Conservation (phyloP, 2,329 filamentous ascomycete species). For the Botrytis elliptica region DNA sequence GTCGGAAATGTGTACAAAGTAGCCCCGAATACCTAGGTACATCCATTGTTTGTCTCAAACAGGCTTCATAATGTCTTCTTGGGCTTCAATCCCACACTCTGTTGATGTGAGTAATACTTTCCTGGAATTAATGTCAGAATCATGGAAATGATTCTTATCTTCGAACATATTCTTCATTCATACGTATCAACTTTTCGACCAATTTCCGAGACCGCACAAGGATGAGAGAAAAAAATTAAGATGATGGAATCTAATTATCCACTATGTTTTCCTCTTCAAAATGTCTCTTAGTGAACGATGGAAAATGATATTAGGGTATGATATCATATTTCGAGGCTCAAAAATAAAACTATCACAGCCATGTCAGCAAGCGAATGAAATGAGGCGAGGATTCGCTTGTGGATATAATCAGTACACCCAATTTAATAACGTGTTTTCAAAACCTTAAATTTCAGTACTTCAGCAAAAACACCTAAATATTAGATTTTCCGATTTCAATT, state of each 20-base stretch:
- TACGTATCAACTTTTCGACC: neutral
- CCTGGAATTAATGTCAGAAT: accelerated
- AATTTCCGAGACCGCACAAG: neutral
- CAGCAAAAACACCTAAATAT: too few relatives aligned
- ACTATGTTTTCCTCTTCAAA: neutral
- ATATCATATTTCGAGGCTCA: neutral
- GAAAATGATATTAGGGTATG: accelerated
- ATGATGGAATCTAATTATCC: neutral
- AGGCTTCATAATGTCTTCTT: neutral
- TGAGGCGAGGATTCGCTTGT: neutral
- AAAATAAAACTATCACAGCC: neutral
- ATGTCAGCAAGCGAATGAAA: neutral
- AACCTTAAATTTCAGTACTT: too few relatives aligned
- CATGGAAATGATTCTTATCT: neutral
- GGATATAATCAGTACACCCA: neutral
- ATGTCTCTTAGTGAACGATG: accelerated
- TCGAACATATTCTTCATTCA: neutral
- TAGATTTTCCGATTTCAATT: too few relatives aligned
- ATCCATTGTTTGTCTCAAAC: neutral
- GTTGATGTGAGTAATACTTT: too few relatives aligned
- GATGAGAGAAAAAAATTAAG: neutral
- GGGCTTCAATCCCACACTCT: neutral
- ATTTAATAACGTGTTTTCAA: too few relatives aligned
- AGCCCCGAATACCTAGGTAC: neutral
- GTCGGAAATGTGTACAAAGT: neutral